Conservation (phyloP, 1,284 basidiomycete genomes). For the Ustilago cynodontis region DNA sequence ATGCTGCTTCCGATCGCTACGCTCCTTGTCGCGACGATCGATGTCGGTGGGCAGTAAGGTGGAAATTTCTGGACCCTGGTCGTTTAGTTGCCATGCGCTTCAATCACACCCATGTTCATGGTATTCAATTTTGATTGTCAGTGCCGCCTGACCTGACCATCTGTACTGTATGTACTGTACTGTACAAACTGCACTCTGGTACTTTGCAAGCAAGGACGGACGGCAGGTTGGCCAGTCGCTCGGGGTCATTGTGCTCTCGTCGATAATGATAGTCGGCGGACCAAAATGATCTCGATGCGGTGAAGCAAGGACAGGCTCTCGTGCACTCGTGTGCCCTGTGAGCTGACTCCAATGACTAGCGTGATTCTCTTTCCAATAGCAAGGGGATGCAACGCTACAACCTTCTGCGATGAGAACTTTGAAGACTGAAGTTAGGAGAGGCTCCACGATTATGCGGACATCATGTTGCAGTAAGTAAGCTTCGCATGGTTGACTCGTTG, state of each 20-base stretch:
- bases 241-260: not conserved
- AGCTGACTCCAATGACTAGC: not conserved
- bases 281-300: not conserved
- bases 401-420: not conserved
- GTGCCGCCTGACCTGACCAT: not conserved
- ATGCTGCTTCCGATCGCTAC: constrained; percentile 25
- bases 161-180: not conserved
- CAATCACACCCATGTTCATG: constrained; percentile 9
- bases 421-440: not conserved
- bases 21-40: constrained; percentile 28
- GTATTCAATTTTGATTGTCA: not conserved
- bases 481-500: not conserved
- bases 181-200: not conserved
- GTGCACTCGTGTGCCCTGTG: not conserved
- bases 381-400: too few species aligned
- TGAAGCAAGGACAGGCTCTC: not conserved
- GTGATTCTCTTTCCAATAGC: not conserved
- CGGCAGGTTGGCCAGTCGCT: not conserved
- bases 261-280: not conserved
- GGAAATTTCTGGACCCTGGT: constrained; percentile 11
- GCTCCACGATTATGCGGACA: too few species aligned
- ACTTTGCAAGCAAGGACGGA: not conserved
- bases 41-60: not conserved
- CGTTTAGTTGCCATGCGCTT: not conserved
- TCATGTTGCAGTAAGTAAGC: not conserved